Evolutionary conservation across 306 rosid species (phyloP).

Genomic region (Fagus crenata): DNA sequence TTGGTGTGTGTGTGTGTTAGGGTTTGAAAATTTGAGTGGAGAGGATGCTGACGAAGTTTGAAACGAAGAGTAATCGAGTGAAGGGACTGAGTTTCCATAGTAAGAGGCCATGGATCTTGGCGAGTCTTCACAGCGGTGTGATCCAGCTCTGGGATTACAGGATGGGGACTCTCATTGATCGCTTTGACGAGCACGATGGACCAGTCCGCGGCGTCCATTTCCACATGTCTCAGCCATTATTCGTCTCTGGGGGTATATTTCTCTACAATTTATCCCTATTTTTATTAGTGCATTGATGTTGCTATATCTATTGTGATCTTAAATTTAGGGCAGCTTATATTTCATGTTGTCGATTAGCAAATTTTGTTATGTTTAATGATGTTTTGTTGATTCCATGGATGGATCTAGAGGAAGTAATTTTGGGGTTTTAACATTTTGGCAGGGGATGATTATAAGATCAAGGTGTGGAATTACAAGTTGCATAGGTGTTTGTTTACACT

Average conservation of each 20-base stretch:
- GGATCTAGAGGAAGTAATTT: neutral
- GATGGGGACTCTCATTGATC: constrained; percentile 93
- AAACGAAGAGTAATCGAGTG: constrained; percentile 96
- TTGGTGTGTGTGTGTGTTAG: constrained; percentile 27
- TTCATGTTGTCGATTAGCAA: neutral
- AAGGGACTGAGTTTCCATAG: constrained; percentile 95
- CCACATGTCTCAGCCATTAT: constrained; percentile 91
- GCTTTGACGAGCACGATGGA: constrained; percentile 94
- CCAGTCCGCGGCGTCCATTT: constrained; percentile 97
- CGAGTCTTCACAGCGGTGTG: constrained; percentile 99
- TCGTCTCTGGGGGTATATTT: constrained; percentile 85
- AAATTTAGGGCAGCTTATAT: neutral
- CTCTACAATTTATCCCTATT: neutral
- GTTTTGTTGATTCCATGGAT: constrained; percentile 3
- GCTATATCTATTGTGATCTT: neutral
- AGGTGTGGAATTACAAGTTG: constrained; percentile 98
- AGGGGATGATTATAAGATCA: constrained; percentile 99
- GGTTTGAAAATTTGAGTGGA: constrained; percentile 25
- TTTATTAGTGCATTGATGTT: neutral
- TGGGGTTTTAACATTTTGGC: constrained; percentile 23
- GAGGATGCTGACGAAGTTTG: constrained; percentile 94
- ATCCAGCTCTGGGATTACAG: constrained; percentile 98
- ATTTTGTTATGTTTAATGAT: neutral
- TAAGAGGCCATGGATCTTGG: constrained; percentile 97
- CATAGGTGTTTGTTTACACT: constrained; percentile 94